Percentiles rank a stretch among this genome's conserved stretches.
phyloP scores from a whole-genome alignment of 2,329 filamentous ascomycete species.

The Colletotrichum tropicicola region DNA sequence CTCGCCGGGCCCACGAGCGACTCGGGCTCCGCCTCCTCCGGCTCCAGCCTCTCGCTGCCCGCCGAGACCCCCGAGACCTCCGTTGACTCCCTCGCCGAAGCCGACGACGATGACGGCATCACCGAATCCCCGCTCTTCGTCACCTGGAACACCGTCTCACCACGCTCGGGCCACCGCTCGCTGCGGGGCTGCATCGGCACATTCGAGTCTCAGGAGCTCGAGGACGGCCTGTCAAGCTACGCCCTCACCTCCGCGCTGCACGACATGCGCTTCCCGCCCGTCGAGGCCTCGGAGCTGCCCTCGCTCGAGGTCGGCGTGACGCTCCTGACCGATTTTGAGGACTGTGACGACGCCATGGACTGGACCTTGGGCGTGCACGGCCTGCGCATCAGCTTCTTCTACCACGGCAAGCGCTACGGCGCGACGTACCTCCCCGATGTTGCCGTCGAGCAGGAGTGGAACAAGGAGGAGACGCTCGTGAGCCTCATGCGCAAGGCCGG shows the following conservation, averaged over 20 bases:
- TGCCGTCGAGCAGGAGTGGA: conserved; percentile 92
- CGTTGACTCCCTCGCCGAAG: conserved; percentile 48
- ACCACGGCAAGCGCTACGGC: conserved; percentile 77
- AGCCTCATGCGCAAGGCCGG: conserved; percentile 95
- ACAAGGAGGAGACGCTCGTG: conserved; percentile 87
- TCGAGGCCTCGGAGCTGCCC: conserved; percentile 63
- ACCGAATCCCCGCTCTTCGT: conserved; percentile 84
- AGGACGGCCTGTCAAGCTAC: conserved; percentile 79
- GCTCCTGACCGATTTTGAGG: conserved; percentile 86
- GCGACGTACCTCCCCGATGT: conserved; percentile 95
- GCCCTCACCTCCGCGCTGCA: conserved; percentile 80
- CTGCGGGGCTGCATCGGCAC: conserved; percentile 97
- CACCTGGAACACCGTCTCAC: conserved; percentile 85
- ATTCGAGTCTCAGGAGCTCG: conserved; percentile 81
- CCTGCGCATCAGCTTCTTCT: conserved; percentile 84
- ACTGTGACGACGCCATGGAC: conserved; percentile 76
- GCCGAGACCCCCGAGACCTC: conserved; percentile 54
- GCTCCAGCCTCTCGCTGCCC: conserved; percentile 47
- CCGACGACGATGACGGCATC: conserved; percentile 38
- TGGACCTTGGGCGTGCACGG: conserved; percentile 91
- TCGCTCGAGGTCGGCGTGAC: conserved; percentile 75
- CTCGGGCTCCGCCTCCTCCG: conserved; percentile 43
- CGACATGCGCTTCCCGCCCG: conserved; percentile 69
- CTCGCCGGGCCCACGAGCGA: conserved; percentile 42
- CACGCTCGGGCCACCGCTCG: conserved; percentile 63